A percentile compares a stretch with the other conserved stretches of the same genome.
Evolutionary conservation across 768 basidiomycete genomes (phyloP).

Genomic region (Mycena galericulata): DNA sequence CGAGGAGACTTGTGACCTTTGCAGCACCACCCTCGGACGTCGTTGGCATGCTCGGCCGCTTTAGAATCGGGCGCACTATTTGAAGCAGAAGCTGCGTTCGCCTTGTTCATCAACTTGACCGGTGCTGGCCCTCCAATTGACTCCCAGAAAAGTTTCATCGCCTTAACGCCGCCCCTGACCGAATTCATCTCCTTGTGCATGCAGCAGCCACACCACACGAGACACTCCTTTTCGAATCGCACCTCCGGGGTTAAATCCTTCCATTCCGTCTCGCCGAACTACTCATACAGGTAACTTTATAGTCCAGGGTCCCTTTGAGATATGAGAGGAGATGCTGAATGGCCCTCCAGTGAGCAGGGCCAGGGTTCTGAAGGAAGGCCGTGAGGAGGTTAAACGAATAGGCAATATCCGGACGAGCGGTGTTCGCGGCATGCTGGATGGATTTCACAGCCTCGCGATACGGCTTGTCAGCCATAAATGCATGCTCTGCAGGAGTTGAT

Average conservation of each 20-base stretch:
- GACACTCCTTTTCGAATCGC: constrained; percentile 22
- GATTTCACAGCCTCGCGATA: too few relatives aligned
- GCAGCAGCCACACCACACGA: constrained; percentile 36
- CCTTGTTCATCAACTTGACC: constrained; percentile 37
- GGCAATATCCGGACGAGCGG: too few relatives aligned
- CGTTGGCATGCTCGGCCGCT: constrained; percentile 29
- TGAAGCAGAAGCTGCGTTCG: constrained; percentile 39
- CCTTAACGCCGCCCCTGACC: constrained; percentile 37
- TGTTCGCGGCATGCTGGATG: too few relatives aligned
- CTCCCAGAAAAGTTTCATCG: constrained; percentile 40
- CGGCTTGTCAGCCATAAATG: too few relatives aligned
- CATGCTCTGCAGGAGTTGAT: too few relatives aligned
- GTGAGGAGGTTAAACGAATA: too few relatives aligned
- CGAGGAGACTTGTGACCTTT: constrained; percentile 41
- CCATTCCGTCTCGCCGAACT: constrained; percentile 35
- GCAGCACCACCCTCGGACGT: constrained; percentile 40
- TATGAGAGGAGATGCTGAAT: too few relatives aligned
- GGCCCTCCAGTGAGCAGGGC: too few relatives aligned
- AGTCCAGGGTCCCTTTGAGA: too few relatives aligned
- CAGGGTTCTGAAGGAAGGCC: too few relatives aligned
- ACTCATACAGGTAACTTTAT: too few relatives aligned
- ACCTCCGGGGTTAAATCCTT: constrained; percentile 28
- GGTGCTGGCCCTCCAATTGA: constrained; percentile 27
- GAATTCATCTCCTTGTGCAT: constrained; percentile 45
- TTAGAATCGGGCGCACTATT: constrained; percentile 5